phyloP scores from a whole-genome alignment of 2,329 filamentous ascomycete genomes.

The Nannizziopsis barbatae region DNA sequence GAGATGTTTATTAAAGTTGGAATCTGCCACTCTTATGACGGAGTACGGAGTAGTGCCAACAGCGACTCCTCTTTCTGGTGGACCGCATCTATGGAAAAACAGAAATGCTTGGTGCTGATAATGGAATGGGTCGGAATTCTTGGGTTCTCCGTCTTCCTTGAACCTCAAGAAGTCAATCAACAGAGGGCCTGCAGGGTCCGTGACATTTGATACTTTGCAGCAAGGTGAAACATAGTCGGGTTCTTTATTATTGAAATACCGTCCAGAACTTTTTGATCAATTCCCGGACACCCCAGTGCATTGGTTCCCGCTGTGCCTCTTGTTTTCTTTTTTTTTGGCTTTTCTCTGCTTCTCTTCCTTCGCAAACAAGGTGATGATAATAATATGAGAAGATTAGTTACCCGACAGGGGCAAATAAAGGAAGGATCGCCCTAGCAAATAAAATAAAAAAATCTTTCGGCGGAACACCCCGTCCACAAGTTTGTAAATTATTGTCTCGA shows the following conservation, averaged over 20 bases:
- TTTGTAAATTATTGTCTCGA: not conserved
- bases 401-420: not conserved
- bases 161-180: not conserved
- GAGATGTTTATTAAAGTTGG: not conserved
- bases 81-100: not conserved
- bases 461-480: not conserved
- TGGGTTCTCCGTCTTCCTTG: not conserved
- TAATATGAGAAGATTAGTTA: not conserved
- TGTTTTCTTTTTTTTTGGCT: not conserved
- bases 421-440: not conserved
- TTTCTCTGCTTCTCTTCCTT: not conserved
- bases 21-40: not conserved
- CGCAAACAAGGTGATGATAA: not conserved
- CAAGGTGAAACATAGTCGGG: constrained; percentile 8
- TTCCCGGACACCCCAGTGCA: constrained; percentile 4
- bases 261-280: not conserved
- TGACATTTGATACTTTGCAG: constrained; percentile 9
- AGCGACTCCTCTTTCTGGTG: not conserved
- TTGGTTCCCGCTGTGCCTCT: constrained; percentile 4
- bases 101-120: not conserved
- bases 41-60: not conserved
- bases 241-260: constrained; percentile 3
- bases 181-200: constrained; percentile 6
- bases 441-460: not conserved
- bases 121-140: not conserved